A percentile compares a stretch with the other conserved stretches of the same genome.
These are phyloP conservation scores for Microascus cirrosus DNA, from an alignment of 2,329 filamentous ascomycete genomes.

Conservation along the genomic window DNA sequence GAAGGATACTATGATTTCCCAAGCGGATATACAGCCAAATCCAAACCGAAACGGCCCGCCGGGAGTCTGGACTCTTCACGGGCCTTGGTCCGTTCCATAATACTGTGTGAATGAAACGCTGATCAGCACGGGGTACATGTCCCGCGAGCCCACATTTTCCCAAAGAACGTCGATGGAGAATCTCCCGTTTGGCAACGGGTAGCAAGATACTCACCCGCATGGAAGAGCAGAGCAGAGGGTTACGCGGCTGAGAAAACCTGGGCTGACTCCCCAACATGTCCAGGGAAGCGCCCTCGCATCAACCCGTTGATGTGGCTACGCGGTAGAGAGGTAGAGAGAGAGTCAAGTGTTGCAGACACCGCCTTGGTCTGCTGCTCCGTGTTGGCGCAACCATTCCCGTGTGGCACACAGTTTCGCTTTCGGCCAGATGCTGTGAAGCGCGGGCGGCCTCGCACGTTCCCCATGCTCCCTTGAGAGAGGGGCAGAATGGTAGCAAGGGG, in stretches of 20 bases:
- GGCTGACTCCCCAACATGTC: too few species aligned
- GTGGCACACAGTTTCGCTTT: neutral
- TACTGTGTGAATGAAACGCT: neutral
- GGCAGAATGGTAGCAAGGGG: neutral
- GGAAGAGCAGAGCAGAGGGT: neutral
- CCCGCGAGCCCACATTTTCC: neutral
- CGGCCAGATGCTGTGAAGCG: neutral
- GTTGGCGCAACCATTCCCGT: neutral
- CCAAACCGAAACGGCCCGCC: neutral
- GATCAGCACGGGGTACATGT: neutral
- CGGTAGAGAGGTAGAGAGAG: neutral
- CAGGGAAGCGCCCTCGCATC: too few species aligned
- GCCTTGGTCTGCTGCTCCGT: neutral
- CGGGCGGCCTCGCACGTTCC: neutral
- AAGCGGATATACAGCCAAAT: neutral
- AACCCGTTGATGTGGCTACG: too few species aligned
- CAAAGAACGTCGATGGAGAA: neutral
- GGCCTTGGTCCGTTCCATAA: neutral
- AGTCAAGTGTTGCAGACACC: neutral
- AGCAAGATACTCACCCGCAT: neutral
- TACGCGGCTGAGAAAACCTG: too few species aligned
- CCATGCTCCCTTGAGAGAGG: neutral
- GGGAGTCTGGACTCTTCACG: neutral
- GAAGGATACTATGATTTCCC: neutral
- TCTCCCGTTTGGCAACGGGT: too few species aligned